Evolutionary conservation across 1,284 basidiomycete genomes (phyloP), one percentile per base, ranked within the genome.

Genomic region (Sporisorium reilianum): DNA sequence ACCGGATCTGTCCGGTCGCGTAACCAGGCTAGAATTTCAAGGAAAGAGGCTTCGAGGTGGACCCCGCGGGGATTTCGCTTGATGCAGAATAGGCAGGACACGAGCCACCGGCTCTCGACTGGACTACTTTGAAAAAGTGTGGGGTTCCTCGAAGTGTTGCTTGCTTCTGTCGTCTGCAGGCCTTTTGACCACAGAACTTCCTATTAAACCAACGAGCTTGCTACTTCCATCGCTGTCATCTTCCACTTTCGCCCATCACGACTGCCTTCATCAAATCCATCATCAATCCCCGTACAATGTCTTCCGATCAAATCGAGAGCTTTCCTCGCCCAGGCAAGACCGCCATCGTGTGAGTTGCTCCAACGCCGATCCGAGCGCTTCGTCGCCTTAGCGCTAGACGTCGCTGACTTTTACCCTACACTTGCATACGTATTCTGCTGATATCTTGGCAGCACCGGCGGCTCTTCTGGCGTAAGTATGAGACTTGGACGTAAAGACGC

Each of bases 271-370:
- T 14, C 55, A 40, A n/a, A 18, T 7, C 16, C 45, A 14, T 26
- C 14, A 8, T 18, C 25, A 25, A 34, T 30, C 20, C 25, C 12
- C 26, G 36, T 25, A 53, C 34, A 23, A 54, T 20, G 5, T 23
- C 48, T 25, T n/a, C 41, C 7, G 69, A 72, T n/a, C 61, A 68
- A 16, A 56, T 64, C 50, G 73, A 71, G 1, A 63, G 48, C 63
- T 78, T 38, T 44, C 76, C 76, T 40, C 70, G 64, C 1, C 52
- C 63, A 11, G 75, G 75, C 28, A 78, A 78, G 69, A 78, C 76
- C 5, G 76, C 76, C 38, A 78, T 78, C 34, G 69, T 78, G 75
- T 78, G 50, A 77, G 75, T 70, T 36, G 36, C 22, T 23, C 25
- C 42, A 23, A n/a, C 34, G 5, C 23, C 18, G 32, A 22, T 26